A percentile compares a stretch with the other conserved stretches of the same genome.
phyloP scores from a whole-genome alignment of 2,329 filamentous ascomycete genomes.

The Penicillium corylophilum region DNA sequence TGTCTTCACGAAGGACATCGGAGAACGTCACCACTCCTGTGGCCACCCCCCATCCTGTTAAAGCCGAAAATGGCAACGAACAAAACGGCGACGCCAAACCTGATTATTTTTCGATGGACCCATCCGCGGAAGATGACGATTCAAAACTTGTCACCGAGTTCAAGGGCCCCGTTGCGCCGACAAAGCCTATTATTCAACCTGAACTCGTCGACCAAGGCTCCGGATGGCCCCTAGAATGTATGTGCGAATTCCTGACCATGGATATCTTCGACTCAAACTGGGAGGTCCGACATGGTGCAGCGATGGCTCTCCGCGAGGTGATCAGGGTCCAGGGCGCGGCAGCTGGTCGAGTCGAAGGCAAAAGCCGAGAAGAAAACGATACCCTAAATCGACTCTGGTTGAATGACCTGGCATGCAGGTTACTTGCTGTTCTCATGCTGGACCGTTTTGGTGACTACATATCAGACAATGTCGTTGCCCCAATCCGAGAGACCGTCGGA shows the following conservation, averaged over 20 bases:
- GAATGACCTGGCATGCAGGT: constrained; percentile 88
- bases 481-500: constrained; percentile 91
- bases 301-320: constrained; percentile 90
- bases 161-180: constrained; percentile 76
- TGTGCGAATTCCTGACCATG: constrained; percentile 90
- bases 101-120: constrained; percentile 90
- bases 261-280: constrained; percentile 91
- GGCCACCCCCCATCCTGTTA: constrained; percentile 57
- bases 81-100: constrained; percentile 62
- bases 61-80: constrained; percentile 59
- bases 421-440: constrained; percentile 95
- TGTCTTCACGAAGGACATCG: constrained; percentile 67
- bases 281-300: constrained; percentile 94
- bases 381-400: constrained; percentile 79
- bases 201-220: constrained; percentile 73
- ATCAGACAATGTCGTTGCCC: constrained; percentile 93
- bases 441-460: constrained; percentile 98
- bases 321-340: constrained; percentile 87
- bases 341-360: constrained; percentile 74
- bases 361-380: constrained; percentile 72
- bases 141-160: constrained; percentile 92
- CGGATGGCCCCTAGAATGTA: constrained; percentile 91
- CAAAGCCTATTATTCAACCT: constrained; percentile 81
- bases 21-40: constrained; percentile 63
- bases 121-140: constrained; percentile 78